Evolutionary conservation across 108 stramenopile species (phyloP).

Genomic region (Cyclotella atomus): DNA sequence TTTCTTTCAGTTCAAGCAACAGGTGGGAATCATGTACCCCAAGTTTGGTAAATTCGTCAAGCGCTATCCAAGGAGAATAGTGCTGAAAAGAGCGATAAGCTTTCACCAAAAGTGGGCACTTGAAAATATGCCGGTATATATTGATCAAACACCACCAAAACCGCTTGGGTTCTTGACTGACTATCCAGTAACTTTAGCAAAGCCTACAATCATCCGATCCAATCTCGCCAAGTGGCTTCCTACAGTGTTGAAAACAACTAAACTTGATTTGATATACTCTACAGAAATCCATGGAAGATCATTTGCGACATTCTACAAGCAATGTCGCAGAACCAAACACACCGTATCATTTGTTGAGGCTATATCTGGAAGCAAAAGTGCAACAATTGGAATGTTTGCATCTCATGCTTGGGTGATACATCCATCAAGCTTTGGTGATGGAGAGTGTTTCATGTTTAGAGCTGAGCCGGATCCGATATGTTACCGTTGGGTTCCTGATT

Average conservation of each 20-base stretch:
- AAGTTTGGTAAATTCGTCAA: constrained; percentile 55
- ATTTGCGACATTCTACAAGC: constrained; percentile 69
- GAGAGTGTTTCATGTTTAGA: constrained; percentile 83
- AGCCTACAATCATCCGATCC: constrained; percentile 55
- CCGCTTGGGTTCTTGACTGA: constrained; percentile 50
- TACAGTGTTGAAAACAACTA: constrained; percentile 62
- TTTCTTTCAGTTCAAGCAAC: constrained; percentile 60
- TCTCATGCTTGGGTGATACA: constrained; percentile 77
- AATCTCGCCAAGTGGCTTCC: constrained; percentile 79
- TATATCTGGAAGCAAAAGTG: constrained; percentile 24
- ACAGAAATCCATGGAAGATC: constrained; percentile 82
- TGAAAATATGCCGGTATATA: constrained; percentile 39
- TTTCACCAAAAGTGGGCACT: constrained; percentile 69
- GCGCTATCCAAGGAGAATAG: constrained; percentile 75
- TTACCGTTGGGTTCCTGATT: constrained; percentile 75
- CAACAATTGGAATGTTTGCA: constrained; percentile 81
- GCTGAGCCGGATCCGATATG: constrained; percentile 64
- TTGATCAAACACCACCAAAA: constrained; percentile 33
- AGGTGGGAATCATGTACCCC: constrained; percentile 71
- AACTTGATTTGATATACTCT: constrained; percentile 79
- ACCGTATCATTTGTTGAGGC: constrained; percentile 77
- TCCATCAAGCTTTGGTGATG: constrained; percentile 70
- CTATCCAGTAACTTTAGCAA: constrained; percentile 49
- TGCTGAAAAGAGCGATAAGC: constrained; percentile 68
- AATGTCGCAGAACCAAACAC: constrained; percentile 57